These are phyloP conservation scores for Colletotrichum musicola DNA, from an alignment of 2,329 filamentous ascomycete genomes.

Conservation along the genomic window DNA sequence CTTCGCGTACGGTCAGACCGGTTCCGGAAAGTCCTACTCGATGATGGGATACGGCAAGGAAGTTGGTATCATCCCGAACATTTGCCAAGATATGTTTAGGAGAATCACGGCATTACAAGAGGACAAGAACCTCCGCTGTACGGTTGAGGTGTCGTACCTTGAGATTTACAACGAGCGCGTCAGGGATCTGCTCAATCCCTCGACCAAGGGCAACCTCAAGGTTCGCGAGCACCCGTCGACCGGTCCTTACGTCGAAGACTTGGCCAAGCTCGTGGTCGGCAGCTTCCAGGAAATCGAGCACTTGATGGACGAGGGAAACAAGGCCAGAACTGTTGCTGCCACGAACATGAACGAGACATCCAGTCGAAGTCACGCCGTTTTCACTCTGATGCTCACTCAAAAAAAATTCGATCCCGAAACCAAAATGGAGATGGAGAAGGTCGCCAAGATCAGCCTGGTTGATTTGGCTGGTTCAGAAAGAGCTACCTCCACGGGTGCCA, in stretches of 20 bases:
- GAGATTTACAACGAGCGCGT: constrained; percentile 99
- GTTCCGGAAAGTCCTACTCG: constrained; percentile 98
- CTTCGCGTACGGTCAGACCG: constrained; percentile 98
- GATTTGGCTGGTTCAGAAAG: constrained; percentile 98
- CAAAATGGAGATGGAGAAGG: constrained; percentile 97
- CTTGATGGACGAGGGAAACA: constrained; percentile 99
- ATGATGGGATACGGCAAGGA: constrained; percentile 99
- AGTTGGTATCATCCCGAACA: constrained; percentile 93
- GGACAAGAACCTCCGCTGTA: constrained; percentile 85
- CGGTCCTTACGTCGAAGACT: constrained; percentile 96
- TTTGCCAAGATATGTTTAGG: constrained; percentile 98
- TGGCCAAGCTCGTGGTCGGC: constrained; percentile 93
- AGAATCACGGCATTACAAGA: constrained; percentile 78
- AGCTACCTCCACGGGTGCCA: constrained; percentile 96
- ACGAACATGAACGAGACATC: constrained; percentile 99
- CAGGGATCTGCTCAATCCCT: constrained; percentile 92
- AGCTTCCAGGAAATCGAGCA: constrained; percentile 97
- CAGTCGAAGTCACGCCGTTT: constrained; percentile 97
- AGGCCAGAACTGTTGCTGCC: constrained; percentile 95
- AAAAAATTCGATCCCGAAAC: constrained; percentile 92
- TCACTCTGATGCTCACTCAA: constrained; percentile 95
- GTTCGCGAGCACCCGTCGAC: constrained; percentile 98
- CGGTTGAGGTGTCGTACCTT: constrained; percentile 97
- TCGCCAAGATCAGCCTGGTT: constrained; percentile 96
- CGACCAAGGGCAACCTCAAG: constrained; percentile 95